Evolutionary conservation across 805 yeast species (phyloP).

Genomic region (Teunomyces atbi): DNA sequence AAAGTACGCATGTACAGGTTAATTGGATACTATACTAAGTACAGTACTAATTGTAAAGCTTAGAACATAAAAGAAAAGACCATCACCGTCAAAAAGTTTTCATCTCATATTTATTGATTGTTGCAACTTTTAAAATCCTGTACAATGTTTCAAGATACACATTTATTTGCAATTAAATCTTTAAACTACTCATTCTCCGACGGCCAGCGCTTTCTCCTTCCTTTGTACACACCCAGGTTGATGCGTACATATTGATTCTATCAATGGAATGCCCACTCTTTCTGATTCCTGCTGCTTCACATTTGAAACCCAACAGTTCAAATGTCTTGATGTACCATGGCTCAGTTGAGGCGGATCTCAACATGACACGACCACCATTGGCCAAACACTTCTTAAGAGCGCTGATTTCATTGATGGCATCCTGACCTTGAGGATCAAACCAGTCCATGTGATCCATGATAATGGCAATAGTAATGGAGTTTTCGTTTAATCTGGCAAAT

Average conservation of each 20-base stretch:
- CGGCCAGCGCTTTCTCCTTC: conserved; percentile 13
- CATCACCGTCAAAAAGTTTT: no score
- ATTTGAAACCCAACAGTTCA: conserved; percentile 63
- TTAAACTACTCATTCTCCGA: conserved; percentile 51
- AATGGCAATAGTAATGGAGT: conserved; percentile 70
- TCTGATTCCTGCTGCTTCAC: conserved; percentile 70
- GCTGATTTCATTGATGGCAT: conserved; percentile 63
- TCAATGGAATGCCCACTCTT: conserved; percentile 65
- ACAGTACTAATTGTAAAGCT: no score
- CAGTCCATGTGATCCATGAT: conserved; percentile 94
- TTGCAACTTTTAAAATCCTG: background rate
- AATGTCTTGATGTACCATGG: conserved; percentile 80
- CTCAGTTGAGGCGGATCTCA: conserved; percentile 67
- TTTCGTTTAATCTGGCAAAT: conserved; percentile 58
- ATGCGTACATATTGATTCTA: conserved; percentile 83
- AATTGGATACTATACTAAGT: no score
- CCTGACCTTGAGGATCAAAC: conserved; percentile 67
- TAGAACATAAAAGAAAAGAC: no score
- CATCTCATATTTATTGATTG: no score
- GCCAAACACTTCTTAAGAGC: conserved; percentile 63
- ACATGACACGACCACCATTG: conserved; percentile 69
- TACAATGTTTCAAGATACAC: background rate
- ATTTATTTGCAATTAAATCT: conserved; percentile 18
- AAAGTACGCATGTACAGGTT: no score
- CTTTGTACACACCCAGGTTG: conserved; percentile 82